Evolutionary conservation across 1,284 basidiomycete genomes (phyloP).

Genomic region (Gomphus sp.): DNA sequence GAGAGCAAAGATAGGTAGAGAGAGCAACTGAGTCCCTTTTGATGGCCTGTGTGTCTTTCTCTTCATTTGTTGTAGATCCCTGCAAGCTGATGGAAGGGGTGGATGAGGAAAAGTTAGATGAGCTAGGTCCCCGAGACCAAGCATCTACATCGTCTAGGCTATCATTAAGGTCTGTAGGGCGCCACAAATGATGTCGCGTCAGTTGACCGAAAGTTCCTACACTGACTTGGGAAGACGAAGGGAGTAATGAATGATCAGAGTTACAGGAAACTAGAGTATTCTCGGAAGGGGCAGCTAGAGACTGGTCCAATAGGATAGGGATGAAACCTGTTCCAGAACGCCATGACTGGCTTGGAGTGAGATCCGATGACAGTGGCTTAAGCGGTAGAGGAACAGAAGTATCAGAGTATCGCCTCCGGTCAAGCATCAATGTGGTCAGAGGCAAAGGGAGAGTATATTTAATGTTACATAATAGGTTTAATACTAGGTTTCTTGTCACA

Average conservation of each 20-base stretch:
- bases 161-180: background rate
- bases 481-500: too few species aligned
- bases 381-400: background rate
- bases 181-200: background rate
- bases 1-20: background rate
- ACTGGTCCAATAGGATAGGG: background rate
- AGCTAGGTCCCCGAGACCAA: background rate
- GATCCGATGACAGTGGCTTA: background rate
- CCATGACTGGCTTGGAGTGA: background rate
- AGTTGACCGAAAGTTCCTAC: background rate
- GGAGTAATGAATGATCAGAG: background rate
- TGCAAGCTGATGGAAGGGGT: background rate
- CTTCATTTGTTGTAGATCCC: background rate
- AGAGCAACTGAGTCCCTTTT: background rate
- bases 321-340: background rate
- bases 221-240: background rate
- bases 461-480: too few species aligned
- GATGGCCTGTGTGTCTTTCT: background rate
- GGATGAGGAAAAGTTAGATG: background rate
- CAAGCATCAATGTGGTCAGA: too few species aligned
- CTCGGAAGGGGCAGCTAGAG: background rate
- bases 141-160: background rate
- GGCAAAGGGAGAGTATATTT: too few species aligned
- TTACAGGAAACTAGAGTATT: background rate
- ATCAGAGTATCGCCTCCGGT: background rate